phyloP scores from a whole-genome alignment of 805 yeast genomes.

The Wickerhamiella australiensis region DNA sequence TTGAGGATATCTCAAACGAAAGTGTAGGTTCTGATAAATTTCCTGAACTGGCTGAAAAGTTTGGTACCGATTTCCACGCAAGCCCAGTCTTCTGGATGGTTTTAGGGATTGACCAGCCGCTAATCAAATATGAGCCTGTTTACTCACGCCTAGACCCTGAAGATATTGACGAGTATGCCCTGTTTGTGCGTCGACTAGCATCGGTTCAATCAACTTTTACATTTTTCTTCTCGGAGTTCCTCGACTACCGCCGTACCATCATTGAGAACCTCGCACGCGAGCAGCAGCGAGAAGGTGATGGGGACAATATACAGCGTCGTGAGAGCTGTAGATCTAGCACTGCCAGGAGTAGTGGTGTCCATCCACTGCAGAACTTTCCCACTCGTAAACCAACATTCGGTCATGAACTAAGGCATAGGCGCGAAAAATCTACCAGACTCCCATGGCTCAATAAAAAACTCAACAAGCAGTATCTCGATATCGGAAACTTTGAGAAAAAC shows the following conservation, averaged over 20 bases:
- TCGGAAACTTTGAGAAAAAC: slow-evolving; percentile 3
- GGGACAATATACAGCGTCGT: background rate
- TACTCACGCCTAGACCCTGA: slow-evolving; percentile 22
- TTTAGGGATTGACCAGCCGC: slow-evolving; percentile 18
- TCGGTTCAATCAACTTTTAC: slow-evolving; percentile 20
- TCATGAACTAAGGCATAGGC: background rate
- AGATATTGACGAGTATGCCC: slow-evolving; percentile 22
- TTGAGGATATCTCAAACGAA: slow-evolving; percentile 3
- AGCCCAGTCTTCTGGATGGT: slow-evolving; percentile 15
- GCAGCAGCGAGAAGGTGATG: background rate
- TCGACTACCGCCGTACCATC: slow-evolving; percentile 1
- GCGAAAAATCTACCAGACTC: background rate
- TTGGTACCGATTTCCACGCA: slow-evolving; percentile 12
- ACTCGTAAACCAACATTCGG: background rate
- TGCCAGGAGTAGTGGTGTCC: background rate
- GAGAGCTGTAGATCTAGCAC: background rate
- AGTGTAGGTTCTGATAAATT: slow-evolving; percentile 15
- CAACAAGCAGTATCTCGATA: background rate
- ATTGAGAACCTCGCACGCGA: slow-evolving; percentile 10
- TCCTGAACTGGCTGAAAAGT: slow-evolving; percentile 12
- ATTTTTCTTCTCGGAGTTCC: slow-evolving; percentile 18
- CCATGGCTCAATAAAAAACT: background rate
- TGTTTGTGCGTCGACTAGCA: slow-evolving; percentile 19
- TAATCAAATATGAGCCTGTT: slow-evolving; percentile 19
- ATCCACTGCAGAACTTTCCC: background rate